A percentile compares a stretch with the other conserved stretches of the same genome.
Evolutionary conservation across 495 filamentous ascomycete genomes (phyloP).

Genomic region (Penicillium waksmanii): DNA sequence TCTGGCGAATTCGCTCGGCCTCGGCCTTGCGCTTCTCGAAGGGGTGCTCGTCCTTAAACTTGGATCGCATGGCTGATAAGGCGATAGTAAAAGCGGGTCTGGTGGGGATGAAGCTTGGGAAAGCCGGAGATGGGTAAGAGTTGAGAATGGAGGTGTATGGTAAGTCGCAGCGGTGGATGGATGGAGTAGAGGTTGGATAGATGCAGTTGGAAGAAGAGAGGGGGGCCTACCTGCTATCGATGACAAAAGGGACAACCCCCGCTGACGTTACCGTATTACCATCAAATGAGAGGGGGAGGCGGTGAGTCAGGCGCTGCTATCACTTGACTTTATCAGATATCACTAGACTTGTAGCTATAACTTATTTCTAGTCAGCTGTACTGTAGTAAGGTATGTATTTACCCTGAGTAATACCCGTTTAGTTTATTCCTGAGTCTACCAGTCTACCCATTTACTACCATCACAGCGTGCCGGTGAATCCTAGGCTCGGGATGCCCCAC

Average conservation of each 20-base stretch:
- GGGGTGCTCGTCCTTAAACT: slow-evolving; percentile 99
- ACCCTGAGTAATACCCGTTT: too few relatives aligned
- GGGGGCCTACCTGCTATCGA: slow-evolving; percentile 20
- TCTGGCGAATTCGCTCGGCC: slow-evolving; percentile 98
- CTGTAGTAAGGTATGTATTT: neutral
- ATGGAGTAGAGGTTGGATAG: neutral
- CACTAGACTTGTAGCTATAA: neutral
- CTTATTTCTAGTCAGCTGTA: neutral
- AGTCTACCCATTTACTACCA: neutral
- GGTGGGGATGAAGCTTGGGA: slow-evolving; percentile 18
- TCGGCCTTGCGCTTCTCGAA: slow-evolving; percentile 99
- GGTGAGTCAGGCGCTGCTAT: slow-evolving; percentile 24
- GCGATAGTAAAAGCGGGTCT: slow-evolving; percentile 34
- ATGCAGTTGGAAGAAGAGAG: slow-evolving; percentile 16
- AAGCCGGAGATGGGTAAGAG: slow-evolving; percentile 9
- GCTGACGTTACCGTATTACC: slow-evolving; percentile 36
- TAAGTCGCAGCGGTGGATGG: neutral
- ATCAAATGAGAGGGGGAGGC: slow-evolving; percentile 46
- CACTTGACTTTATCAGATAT: slow-evolving; percentile 22
- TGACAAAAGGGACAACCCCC: slow-evolving; percentile 36
- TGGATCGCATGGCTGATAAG: slow-evolving; percentile 75
- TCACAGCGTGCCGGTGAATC: too few relatives aligned
- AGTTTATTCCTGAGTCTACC: too few relatives aligned
- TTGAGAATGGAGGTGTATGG: too few relatives aligned
- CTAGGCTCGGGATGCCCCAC: neutral